Conservation (phyloP, 148 eudicot genomes). For the Rhododendron vialii region DNA sequence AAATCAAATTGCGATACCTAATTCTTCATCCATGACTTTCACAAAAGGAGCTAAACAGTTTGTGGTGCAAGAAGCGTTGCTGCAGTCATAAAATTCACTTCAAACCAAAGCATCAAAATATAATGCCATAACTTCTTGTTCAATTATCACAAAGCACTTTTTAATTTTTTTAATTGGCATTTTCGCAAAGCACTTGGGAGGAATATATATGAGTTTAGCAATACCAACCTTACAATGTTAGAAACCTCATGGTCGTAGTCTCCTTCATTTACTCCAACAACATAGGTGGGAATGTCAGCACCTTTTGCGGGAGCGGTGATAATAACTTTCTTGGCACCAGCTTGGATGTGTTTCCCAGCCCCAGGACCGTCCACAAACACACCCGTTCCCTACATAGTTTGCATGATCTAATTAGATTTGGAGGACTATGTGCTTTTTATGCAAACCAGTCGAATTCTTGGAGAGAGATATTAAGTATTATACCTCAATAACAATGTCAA, state of each 20-base stretch:
- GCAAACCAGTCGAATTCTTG: neutral
- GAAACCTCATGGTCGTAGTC: conserved; percentile 79
- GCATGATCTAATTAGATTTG: neutral
- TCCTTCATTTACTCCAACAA: conserved; percentile 31
- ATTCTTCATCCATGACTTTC: conserved; percentile 84
- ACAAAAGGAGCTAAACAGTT: conserved; percentile 98
- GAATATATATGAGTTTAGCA: neutral
- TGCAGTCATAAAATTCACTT: conserved; percentile 19
- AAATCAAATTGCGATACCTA: conserved; percentile 40
- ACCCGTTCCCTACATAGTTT: conserved; percentile 75
- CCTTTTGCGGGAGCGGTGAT: conserved; percentile 99
- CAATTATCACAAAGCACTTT: neutral
- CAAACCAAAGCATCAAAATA: neutral
- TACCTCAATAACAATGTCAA: conserved; percentile 98
- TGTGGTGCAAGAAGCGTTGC: conserved; percentile 99
- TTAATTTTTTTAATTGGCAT: too few relatives aligned
- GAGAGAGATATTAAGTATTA: neutral
- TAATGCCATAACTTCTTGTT: neutral
- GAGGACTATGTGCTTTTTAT: neutral
- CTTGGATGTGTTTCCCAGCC: conserved; percentile 99
- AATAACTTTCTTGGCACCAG: conserved; percentile 96
- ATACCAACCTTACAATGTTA: conserved; percentile 79
- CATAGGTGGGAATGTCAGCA: conserved; percentile 79
- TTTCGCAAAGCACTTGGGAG: too few relatives aligned
- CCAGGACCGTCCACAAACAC: conserved; percentile 99